Evolutionary conservation across 352 stramenopile species (phyloP), one percentile per base, ranked within the genome.

Genomic region (Globisporangium paddicum): DNA sequence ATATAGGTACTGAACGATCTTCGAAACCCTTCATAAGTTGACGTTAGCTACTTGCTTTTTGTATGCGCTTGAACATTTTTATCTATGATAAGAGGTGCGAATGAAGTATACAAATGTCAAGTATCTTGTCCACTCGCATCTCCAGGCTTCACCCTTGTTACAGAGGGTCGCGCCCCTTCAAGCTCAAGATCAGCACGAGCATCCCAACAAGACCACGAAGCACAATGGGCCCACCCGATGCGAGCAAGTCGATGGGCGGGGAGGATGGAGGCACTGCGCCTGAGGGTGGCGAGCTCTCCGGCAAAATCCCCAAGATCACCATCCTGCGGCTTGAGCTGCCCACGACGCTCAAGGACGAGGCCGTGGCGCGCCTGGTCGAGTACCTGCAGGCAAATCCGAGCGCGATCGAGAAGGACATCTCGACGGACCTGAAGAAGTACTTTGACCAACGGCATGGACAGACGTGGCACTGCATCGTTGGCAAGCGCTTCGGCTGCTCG

Each of bases 381-480:
- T 68, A 65, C 41, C 14, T 81, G 44, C 69, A 72, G 32, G 53
- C 63, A 26, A 82, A 67, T 5, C 65, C 68, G 25, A 70, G 64
- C 21, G 69, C 69, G 38, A 64, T 64, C 34, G 58, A 64, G 32
- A 64, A 64, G 77, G 96, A 99, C 71, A 97, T 99, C 63, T 95
- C 97, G 32, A 98, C 96, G 26, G 98, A 98, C 67, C 98, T 99
- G 73, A 99, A 99, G 72, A 99, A 99, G 73, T 97, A 98, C 75
- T 99, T 99, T 69, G 96, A 99, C 75, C 97, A 98, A 69, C 97
- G 96, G 63, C 92, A 96, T 71, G 86, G 82, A 37, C 89, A 87
- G 23, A 98, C 91, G 35, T 98, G 93, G 92, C 95, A 98, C 70
- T 97, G 95, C 63, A 98, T 98, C 75, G 86, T 95, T 6, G 87